Evolutionary conservation across 805 yeast species (phyloP).

Genomic region (Lipomyces kockii): DNA sequence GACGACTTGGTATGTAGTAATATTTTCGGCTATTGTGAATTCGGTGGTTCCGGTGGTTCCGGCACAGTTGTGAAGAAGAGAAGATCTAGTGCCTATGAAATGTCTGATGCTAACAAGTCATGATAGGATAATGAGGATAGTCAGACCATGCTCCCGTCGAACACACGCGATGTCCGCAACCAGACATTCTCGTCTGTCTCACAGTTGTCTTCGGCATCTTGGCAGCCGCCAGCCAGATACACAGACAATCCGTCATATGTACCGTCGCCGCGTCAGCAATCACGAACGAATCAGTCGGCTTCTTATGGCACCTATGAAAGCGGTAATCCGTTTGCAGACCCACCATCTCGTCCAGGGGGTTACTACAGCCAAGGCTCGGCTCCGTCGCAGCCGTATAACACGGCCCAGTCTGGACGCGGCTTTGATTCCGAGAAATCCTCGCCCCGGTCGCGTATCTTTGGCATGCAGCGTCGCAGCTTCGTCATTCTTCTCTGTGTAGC

Average conservation of each 20-base stretch:
- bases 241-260: not conserved
- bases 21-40: not conserved
- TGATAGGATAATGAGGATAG: not conserved
- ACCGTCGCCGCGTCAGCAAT: not conserved
- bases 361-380: not conserved
- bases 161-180: not conserved
- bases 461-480: not conserved
- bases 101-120: not conserved
- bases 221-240: not conserved
- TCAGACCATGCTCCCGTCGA: not conserved
- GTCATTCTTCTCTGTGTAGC: not conserved
- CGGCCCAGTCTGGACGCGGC: not conserved
- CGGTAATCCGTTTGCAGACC: slow-evolving; percentile 2
- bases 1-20: not conserved
- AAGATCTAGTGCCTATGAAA: too few relatives aligned
- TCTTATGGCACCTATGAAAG: not conserved
- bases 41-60: not conserved
- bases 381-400: not conserved
- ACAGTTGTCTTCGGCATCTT: not conserved
- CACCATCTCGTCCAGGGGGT: not conserved
- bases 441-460: not conserved
- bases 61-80: not conserved
- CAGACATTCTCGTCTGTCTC: not conserved
- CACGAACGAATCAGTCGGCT: not conserved
- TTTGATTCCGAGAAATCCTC: not conserved